Evolutionary conservation across 148 eudicot species (phyloP).

Genomic region (Nepenthes mirabilis): DNA sequence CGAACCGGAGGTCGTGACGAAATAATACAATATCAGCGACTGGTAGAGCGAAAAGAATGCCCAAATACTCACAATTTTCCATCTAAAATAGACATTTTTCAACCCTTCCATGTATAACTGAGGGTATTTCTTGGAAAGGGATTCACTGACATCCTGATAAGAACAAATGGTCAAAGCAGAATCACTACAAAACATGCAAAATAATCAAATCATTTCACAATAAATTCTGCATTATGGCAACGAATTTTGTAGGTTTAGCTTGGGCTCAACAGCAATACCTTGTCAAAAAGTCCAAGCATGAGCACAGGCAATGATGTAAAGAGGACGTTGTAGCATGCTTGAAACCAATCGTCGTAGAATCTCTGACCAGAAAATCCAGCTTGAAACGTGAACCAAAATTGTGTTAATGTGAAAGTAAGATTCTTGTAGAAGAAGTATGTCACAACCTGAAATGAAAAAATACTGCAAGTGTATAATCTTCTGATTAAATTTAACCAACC

Average conservation of each 20-base stretch:
- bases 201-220: too few relatives aligned
- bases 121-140: constrained; percentile 85
- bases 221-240: too few relatives aligned
- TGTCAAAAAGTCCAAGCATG: constrained; percentile 81
- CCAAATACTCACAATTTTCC: constrained; percentile 68
- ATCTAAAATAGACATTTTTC: constrained; percentile 54
- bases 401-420: constrained; percentile 79
- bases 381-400: constrained; percentile 92
- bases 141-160: constrained; percentile 74
- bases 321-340: constrained; percentile 83
- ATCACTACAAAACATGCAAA: too few relatives aligned
- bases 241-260: background rate
- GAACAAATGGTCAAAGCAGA: background rate
- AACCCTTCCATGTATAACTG: constrained; percentile 87
- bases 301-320: constrained; percentile 91
- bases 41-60: constrained; percentile 76
- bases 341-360: constrained; percentile 98
- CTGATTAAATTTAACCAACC: background rate
- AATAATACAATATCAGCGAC: constrained; percentile 63
- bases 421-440: constrained; percentile 92
- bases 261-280: constrained; percentile 26
- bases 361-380: constrained; percentile 98
- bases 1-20: constrained; percentile 47
- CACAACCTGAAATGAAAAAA: constrained; percentile 62
- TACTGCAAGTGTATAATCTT: background rate